These are phyloP conservation scores for Hyphopichia buzzinii DNA, from an alignment of 1,139 yeast species.

Conservation along the genomic window DNA sequence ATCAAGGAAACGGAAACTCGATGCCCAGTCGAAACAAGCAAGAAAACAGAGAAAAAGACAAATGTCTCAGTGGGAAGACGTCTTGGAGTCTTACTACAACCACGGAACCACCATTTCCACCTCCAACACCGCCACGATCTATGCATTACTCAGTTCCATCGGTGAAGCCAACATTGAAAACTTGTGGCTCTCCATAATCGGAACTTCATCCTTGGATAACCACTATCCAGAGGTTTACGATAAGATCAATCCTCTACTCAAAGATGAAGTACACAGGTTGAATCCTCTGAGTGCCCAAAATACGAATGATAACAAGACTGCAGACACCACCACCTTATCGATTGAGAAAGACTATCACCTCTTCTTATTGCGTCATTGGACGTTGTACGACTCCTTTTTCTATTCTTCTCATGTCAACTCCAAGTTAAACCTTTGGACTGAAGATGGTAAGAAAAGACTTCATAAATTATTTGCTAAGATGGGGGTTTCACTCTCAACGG, in stretches of 20 bases:
- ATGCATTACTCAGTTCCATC: slow-evolving; percentile 73
- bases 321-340: slow-evolving; percentile 63
- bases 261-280: slow-evolving; percentile 81
- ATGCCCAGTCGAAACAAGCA: slow-evolving; percentile 22
- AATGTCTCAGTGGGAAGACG: slow-evolving; percentile 53
- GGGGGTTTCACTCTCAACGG: slow-evolving; percentile 89
- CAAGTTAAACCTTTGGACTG: slow-evolving; percentile 84
- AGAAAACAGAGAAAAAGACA: slow-evolving; percentile 29
- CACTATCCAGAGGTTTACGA: slow-evolving; percentile 78
- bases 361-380: slow-evolving; percentile 88
- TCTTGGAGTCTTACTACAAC: slow-evolving; percentile 68
- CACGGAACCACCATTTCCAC: slow-evolving; percentile 80
- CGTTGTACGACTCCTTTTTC: slow-evolving; percentile 84
- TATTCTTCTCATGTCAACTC: slow-evolving; percentile 90
- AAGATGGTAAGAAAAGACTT: slow-evolving; percentile 80
- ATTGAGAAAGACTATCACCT: slow-evolving; percentile 84
- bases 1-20: slow-evolving; percentile 30
- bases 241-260: slow-evolving; percentile 66
- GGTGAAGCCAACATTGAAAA: slow-evolving; percentile 59
- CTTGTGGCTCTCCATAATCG: slow-evolving; percentile 87
- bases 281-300: slow-evolving; percentile 24
- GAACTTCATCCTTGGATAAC: slow-evolving; percentile 78
- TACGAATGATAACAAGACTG: slow-evolving; percentile 38
- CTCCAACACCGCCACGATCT: slow-evolving; percentile 75
- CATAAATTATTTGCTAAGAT: slow-evolving; percentile 93